Evolutionary conservation across 2,329 filamentous ascomycete species (phyloP).

Genomic region (Diaporthe velutina): DNA sequence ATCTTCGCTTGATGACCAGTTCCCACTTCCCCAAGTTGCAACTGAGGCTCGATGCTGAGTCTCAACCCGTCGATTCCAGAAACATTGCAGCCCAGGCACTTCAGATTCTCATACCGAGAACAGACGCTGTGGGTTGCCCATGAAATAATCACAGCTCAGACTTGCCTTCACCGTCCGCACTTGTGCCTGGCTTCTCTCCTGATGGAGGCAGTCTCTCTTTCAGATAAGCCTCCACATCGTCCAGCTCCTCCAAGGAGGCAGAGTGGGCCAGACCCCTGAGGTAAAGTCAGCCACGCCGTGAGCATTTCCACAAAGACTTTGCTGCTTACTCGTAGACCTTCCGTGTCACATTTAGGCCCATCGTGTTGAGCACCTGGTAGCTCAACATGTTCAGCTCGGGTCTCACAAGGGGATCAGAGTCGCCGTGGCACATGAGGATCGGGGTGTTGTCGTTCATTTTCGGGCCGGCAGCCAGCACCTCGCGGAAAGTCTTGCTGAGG

Average conservation of each 20-base stretch:
- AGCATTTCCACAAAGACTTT: not conserved
- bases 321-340: constrained; percentile 77
- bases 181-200: constrained; percentile 47
- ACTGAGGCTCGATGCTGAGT: not conserved
- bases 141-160: constrained; percentile 49
- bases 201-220: constrained; percentile 58
- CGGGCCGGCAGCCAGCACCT: constrained; percentile 51
- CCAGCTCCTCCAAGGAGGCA: constrained; percentile 82
- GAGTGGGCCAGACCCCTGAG: constrained; percentile 79
- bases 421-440: constrained; percentile 92
- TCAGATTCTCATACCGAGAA: not conserved
- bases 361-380: constrained; percentile 73
- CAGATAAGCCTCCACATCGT: constrained; percentile 79
- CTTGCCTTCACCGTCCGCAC: constrained; percentile 44
- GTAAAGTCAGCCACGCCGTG: not conserved
- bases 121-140: too few species aligned
- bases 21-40: not conserved
- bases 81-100: too few species aligned
- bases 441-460: constrained; percentile 80
- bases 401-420: constrained; percentile 79
- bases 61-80: not conserved
- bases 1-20: too few species aligned
- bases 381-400: constrained; percentile 77
- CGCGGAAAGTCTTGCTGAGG: constrained; percentile 64
- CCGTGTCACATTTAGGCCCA: constrained; percentile 81